These are phyloP conservation scores for Lachancea meyersii DNA, from an alignment of 805 yeast genomes.

Conservation along the genomic window DNA sequence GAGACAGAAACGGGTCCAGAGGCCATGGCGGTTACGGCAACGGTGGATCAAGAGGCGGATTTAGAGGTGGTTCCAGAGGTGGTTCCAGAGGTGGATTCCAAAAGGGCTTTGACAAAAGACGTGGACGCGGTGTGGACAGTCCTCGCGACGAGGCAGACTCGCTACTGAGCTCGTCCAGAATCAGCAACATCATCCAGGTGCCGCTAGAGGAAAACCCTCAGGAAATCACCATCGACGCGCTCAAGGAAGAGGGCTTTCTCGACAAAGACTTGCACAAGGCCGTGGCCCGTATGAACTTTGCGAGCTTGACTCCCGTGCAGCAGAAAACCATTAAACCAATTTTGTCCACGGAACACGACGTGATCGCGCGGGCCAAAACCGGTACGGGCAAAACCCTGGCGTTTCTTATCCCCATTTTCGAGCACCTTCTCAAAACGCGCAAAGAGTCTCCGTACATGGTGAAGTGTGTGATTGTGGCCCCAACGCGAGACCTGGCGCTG, in stretches of 20 bases:
- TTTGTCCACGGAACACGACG: conserved; percentile 48
- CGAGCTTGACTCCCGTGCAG: conserved; percentile 63
- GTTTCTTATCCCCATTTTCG: conserved; percentile 73
- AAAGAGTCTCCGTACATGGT: conserved; percentile 36
- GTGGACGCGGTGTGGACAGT: background rate
- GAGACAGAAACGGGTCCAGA: too few species aligned
- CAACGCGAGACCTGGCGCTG: conserved; percentile 86
- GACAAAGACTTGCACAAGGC: conserved; percentile 32
- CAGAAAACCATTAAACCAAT: conserved; percentile 54
- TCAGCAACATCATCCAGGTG: conserved; percentile 4
- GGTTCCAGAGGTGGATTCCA: background rate
- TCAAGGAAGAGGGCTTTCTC: conserved; percentile 28
- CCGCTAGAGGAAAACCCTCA: background rate
- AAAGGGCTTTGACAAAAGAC: background rate
- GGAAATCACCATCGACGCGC: conserved; percentile 26
- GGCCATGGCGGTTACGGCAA: too few species aligned
- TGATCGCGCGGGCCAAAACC: conserved; percentile 85
- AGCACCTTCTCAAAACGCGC: conserved; percentile 40
- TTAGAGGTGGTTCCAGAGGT: background rate
- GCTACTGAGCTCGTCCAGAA: background rate
- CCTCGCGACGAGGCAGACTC: background rate
- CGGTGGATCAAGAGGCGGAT: too few species aligned
- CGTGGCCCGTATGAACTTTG: conserved; percentile 40
- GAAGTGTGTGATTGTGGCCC: conserved; percentile 67
- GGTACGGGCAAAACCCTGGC: conserved; percentile 96